Evolutionary conservation across 2,329 filamentous ascomycete species (phyloP), one percentile per base, ranked within the genome.

Genomic region (Paecilomyces sp.): DNA sequence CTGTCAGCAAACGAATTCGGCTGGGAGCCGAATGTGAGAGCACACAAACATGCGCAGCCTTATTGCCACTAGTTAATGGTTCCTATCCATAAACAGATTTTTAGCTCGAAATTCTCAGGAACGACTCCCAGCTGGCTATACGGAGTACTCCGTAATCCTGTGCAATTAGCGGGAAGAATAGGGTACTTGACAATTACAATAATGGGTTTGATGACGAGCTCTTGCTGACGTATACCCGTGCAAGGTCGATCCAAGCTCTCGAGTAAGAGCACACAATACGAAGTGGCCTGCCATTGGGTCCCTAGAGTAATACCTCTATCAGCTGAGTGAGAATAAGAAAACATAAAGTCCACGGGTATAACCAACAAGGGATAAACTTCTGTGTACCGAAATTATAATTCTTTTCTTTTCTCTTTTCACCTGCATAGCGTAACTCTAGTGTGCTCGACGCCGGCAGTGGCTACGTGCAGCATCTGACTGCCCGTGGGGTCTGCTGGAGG

Each of bases 401-500:
- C 6, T 47, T n/a, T n/a, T 41, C 18, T 47, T 2, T 41, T 12
- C 36, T 41, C 25, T 33, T 8, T 33, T 47, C 41, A 2, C 7
- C n/a, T 22, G 41, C 41, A 47, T 47, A 9, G 41, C 41, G 41
- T 22, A 28, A 22, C 25, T 28, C 25, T 28, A n/a, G 41, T 47
- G n/a, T 47, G n/a, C n/a, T 47, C 41, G 41, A 18, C 41, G n/a
- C 41, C n/a, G 8, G 7, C 18, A 57, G 52, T 56, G 57, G 61
- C 55, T 18, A 61, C 54, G 58, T 59, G 59, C 57, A 34, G 52
- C 56, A 31, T 56, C 57, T 61, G 52, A 61, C 50, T 57, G 56
- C 54, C 53, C 62, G 61, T 61, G 61, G 58, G 60, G 58, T 63
- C 52, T 11, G 18, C 13, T 50, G 22, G n/a, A 57, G 31, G 36